These are phyloP conservation scores for Leucosporidium creatinivorum DNA, from an alignment of 768 basidiomycete species.

Conservation along the genomic window DNA sequence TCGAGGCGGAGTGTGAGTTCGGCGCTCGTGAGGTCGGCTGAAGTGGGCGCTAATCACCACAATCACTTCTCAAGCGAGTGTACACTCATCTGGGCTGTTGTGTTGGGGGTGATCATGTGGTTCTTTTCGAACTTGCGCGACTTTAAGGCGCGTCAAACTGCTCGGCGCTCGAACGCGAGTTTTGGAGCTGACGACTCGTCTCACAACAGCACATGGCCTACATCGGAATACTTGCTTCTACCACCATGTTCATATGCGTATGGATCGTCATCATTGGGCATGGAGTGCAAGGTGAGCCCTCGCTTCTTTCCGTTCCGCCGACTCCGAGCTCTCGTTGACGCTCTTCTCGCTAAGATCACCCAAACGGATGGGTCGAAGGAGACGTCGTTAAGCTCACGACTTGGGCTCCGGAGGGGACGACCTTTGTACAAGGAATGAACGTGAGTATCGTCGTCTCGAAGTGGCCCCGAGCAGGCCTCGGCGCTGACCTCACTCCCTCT, in stretches of 20 bases:
- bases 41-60: too few relatives aligned
- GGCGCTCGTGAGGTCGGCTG: too few relatives aligned
- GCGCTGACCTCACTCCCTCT: too few relatives aligned
- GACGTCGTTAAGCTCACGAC: constrained; percentile 15
- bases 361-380: constrained; percentile 42
- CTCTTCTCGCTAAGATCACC: constrained; percentile 41
- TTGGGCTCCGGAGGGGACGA: constrained; percentile 36
- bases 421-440: constrained; percentile 35
- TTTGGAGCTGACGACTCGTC: too few relatives aligned
- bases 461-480: too few relatives aligned
- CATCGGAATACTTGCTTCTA: constrained; percentile 43
- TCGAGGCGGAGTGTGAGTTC: constrained; percentile 37
- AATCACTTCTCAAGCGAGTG: constrained; percentile 30
- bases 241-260: constrained; percentile 50
- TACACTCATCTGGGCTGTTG: constrained; percentile 45
- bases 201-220: constrained; percentile 39
- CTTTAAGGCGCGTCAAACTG: too few relatives aligned
- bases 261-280: constrained; percentile 45
- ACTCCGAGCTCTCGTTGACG: too few relatives aligned
- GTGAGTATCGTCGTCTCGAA: too few relatives aligned
- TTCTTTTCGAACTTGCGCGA: constrained; percentile 24
- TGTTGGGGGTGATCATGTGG: constrained; percentile 28
- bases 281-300: constrained; percentile 6
- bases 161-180: too few relatives aligned
- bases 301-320: neutral